Percentiles rank a stretch among this genome's conserved stretches.
Evolutionary conservation across 2,329 filamentous ascomycete species (phyloP).

Genomic region (Pyricularia sp.): DNA sequence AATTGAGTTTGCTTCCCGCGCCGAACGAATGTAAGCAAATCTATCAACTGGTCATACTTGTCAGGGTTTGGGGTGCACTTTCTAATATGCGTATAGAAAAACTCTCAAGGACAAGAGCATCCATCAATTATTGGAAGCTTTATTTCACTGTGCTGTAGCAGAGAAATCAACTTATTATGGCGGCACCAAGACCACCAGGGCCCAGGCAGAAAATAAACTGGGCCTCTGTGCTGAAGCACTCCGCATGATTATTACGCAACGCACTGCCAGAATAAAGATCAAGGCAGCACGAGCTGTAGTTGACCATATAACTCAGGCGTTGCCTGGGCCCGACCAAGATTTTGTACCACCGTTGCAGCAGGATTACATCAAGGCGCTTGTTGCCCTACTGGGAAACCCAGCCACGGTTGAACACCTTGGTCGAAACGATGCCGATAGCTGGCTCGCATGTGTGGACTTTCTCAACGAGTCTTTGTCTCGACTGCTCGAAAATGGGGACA

Average conservation of each 20-base stretch:
- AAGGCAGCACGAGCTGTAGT: slow-evolving; percentile 71
- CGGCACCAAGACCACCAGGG: slow-evolving; percentile 31
- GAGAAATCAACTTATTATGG: slow-evolving; percentile 56
- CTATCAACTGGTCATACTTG: not conserved
- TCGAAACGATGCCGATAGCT: slow-evolving; percentile 40
- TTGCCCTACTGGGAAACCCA: slow-evolving; percentile 54
- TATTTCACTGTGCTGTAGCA: slow-evolving; percentile 55
- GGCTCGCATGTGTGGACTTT: slow-evolving; percentile 59
- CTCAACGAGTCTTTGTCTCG: slow-evolving; percentile 49
- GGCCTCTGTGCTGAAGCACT: slow-evolving; percentile 58
- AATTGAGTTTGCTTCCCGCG: slow-evolving; percentile 2
- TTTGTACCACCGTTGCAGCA: slow-evolving; percentile 57
- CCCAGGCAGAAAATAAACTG: slow-evolving; percentile 43
- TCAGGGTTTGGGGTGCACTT: not conserved
- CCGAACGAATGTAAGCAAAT: slow-evolving; percentile 1
- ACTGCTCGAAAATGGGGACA: slow-evolving; percentile 30
- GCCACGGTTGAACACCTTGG: slow-evolving; percentile 72
- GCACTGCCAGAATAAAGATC: slow-evolving; percentile 51
- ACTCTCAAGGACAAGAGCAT: slow-evolving; percentile 63
- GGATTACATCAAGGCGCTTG: slow-evolving; percentile 68
- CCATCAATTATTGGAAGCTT: slow-evolving; percentile 64
- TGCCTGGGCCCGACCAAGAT: slow-evolving; percentile 47
- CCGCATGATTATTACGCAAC: slow-evolving; percentile 57
- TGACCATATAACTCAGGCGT: slow-evolving; percentile 66
- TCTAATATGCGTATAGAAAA: slow-evolving; percentile 6